Conservation (phyloP, 495 filamentous ascomycete genomes). For the Penicillium bialowiezense region DNA sequence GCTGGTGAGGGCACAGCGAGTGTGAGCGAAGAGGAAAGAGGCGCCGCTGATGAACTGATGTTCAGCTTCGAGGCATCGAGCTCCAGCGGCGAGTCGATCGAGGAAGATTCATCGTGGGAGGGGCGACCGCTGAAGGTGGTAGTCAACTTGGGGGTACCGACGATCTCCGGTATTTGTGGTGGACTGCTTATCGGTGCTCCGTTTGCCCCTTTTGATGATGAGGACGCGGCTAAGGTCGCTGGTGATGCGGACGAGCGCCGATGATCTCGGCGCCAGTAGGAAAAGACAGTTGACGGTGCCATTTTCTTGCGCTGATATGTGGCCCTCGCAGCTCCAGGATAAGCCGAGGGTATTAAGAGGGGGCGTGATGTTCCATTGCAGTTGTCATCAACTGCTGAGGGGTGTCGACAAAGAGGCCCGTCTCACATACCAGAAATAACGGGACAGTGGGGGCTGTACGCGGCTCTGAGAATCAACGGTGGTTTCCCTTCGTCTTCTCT, state of each 20-base stretch:
- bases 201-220: constrained; percentile 16
- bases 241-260: constrained; percentile 40
- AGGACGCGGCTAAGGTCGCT: constrained; percentile 23
- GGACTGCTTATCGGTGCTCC: constrained; percentile 26
- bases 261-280: constrained; percentile 49
- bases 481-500: background rate
- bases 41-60: constrained; percentile 19
- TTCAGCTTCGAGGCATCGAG: constrained; percentile 27
- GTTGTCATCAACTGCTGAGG: constrained; percentile 11
- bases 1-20: constrained; percentile 27
- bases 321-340: constrained; percentile 7
- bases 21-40: constrained; percentile 33
- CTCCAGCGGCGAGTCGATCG: constrained; percentile 22
- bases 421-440: constrained; percentile 25
- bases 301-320: constrained; percentile 23
- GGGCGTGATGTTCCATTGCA: constrained; percentile 19
- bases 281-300: constrained; percentile 46
- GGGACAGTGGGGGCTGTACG: constrained; percentile 15
- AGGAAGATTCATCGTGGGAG: constrained; percentile 12
- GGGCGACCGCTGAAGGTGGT: constrained; percentile 19
- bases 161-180: constrained; percentile 34
- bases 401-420: constrained; percentile 12
- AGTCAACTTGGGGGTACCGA: constrained; percentile 27
- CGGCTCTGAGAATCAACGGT: constrained; percentile 7
- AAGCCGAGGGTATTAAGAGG: constrained; percentile 6